These are phyloP conservation scores for Trifolium repens DNA, from an alignment of 306 rosid genomes.

Conservation along the genomic window DNA sequence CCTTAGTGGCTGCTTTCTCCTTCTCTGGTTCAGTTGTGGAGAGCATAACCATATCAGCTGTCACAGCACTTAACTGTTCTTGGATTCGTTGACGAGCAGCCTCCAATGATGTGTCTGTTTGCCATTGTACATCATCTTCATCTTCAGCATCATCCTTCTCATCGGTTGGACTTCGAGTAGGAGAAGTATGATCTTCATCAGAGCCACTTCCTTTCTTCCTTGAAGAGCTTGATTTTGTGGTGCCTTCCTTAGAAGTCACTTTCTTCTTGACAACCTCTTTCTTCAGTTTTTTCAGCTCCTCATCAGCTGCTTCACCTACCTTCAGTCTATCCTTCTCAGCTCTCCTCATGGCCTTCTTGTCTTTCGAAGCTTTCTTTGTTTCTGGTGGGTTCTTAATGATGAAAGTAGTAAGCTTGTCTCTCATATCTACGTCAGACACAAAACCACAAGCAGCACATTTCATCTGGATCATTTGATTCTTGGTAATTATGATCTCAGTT, in stretches of 20 bases:
- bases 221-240: conserved; percentile 49
- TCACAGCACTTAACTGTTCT: conserved; percentile 65
- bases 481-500: conserved; percentile 65
- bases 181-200: conserved; percentile 62
- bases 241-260: conserved; percentile 51
- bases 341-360: conserved; percentile 73
- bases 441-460: conserved; percentile 80
- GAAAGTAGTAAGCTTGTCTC: conserved; percentile 73
- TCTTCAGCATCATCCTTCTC: conserved; percentile 48
- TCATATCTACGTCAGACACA: conserved; percentile 73
- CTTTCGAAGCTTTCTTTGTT: conserved; percentile 62
- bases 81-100: conserved; percentile 67
- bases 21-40: conserved; percentile 58
- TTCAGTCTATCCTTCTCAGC: conserved; percentile 75
- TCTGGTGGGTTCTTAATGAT: conserved; percentile 76
- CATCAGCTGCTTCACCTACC: conserved; percentile 73
- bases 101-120: conserved; percentile 63
- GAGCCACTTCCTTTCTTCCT: conserved; percentile 61
- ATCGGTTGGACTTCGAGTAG: conserved; percentile 51
- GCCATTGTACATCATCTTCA: conserved; percentile 61
- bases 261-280: conserved; percentile 62
- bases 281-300: conserved; percentile 61
- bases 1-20: conserved; percentile 35
- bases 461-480: conserved; percentile 67
- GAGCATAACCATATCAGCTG: conserved; percentile 77